Percentiles rank a stretch among this genome's conserved stretches.
These are phyloP conservation scores for Piper betle DNA, from an alignment of 164 flowering plant genomes.

Conservation along the genomic window DNA sequence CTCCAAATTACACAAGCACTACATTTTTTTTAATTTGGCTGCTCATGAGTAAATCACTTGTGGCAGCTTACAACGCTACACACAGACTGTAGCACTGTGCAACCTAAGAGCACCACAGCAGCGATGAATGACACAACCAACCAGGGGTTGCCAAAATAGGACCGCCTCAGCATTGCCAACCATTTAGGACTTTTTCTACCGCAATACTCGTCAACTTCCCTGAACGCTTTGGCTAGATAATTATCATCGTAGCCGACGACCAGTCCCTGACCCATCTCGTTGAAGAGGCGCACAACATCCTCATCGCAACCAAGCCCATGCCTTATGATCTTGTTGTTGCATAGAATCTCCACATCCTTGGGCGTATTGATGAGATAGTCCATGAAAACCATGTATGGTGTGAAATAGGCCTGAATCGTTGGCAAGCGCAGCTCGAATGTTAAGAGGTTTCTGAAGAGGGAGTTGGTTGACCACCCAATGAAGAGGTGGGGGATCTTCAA, in stretches of 20 bases:
- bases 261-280: neutral
- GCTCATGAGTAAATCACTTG: too few species aligned
- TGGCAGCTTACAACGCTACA: too few species aligned
- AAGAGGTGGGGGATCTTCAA: constrained; percentile 3
- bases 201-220: neutral
- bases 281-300: constrained; percentile 5
- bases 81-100: neutral
- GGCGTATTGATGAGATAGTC: constrained; percentile 1
- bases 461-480: neutral
- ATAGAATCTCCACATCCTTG: constrained; percentile 1
- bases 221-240: neutral
- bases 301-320: neutral
- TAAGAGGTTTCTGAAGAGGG: constrained; percentile 1
- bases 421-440: constrained; percentile 1
- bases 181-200: neutral
- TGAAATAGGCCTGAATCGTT: neutral
- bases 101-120: neutral
- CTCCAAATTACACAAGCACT: too few species aligned
- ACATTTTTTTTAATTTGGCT: too few species aligned
- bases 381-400: constrained; percentile 1
- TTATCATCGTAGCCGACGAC: neutral
- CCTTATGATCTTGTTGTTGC: neutral
- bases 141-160: constrained; percentile 2
- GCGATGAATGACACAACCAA: neutral
- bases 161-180: neutral